Evolutionary conservation across 805 yeast species (phyloP), one percentile per base, ranked within the genome.

Genomic region (Candida tallmaniae): DNA sequence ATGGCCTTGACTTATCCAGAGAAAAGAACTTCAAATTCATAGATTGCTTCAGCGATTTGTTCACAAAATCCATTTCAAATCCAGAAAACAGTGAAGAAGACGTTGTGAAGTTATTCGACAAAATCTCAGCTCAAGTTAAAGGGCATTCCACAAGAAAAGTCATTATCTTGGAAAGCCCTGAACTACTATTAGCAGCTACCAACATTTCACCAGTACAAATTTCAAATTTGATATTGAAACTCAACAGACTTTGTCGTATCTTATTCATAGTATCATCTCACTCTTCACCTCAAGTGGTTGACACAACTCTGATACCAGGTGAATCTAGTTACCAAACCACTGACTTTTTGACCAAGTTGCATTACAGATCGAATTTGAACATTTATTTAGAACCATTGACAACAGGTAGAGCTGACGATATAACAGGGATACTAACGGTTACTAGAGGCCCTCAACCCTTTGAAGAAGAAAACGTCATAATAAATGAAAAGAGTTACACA

Each of bases 371-470:
- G 0, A 63, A 67, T 21, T 40, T 77, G 27, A 64, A 76, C 25
- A 44, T 86, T n/a, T 64, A 70, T 14, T 50, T 86, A 23, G 72
- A 74, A 46, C 88, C 95, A 1, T 60, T 87, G 39, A 66, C 73
- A 3, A 85, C 95, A 0, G 95, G 95, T 0, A 68, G 86, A 46
- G 95, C 96, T 0, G 75, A 73, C 29, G 96, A 87, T 51, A 73
- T 84, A 2, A 81, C 95, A 0, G 96, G 96, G 1, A 67, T 80
- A 4, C 50, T 87, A 26, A 65, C 74, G 0, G 67, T 87, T 0
- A 57, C 79, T 0, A 62, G 60, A 32, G 95, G 95, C 0, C 63
- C 78, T 2, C 39, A 65, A 2, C 58, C 68, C 3, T 42, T 44
- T n/a, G 28, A 28, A 22, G 37, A 29, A 13, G 44, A 45, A 2